Percentiles rank a stretch among this genome's conserved stretches.
These are phyloP conservation scores for Annulohypoxylon maeteangense DNA, from an alignment of 495 filamentous ascomycete genomes.

Conservation along the genomic window DNA sequence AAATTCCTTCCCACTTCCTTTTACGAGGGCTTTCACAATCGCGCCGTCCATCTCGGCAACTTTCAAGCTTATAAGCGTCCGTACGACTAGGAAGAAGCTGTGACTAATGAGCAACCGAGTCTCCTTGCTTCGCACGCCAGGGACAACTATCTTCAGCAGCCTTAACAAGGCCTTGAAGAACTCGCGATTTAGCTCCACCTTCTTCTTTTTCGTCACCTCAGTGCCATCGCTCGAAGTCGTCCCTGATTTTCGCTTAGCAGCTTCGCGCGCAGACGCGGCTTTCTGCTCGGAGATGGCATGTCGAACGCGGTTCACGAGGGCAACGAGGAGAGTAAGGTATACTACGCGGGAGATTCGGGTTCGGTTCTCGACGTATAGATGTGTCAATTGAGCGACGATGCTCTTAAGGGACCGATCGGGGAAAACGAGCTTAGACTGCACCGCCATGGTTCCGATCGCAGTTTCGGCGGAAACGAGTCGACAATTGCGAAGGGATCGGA, in stretches of 20 bases:
- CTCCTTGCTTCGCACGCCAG: constrained; percentile 90
- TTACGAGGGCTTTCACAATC: constrained; percentile 88
- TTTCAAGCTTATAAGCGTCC: constrained; percentile 92
- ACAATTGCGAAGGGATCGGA: neutral
- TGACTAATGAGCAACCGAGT: constrained; percentile 85
- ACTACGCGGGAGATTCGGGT: constrained; percentile 89
- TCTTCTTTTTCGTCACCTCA: constrained; percentile 70
- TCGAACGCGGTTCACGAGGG: constrained; percentile 88
- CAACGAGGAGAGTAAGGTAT: constrained; percentile 90
- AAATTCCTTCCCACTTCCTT: constrained; percentile 92
- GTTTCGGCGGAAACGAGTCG: constrained; percentile 1
- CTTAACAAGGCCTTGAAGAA: constrained; percentile 89
- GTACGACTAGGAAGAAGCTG: constrained; percentile 79
- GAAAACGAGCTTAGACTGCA: constrained; percentile 78
- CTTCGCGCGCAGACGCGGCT: constrained; percentile 79
- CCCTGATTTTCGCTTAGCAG: constrained; percentile 67
- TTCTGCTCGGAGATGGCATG: constrained; percentile 94
- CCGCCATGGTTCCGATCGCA: constrained; percentile 68
- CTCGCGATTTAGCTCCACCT: constrained; percentile 92
- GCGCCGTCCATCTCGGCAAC: constrained; percentile 95
- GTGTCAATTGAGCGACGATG: constrained; percentile 76
- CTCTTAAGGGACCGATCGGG: constrained; percentile 76
- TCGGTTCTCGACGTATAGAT: constrained; percentile 84
- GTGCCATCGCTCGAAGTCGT: constrained; percentile 60
- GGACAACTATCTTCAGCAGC: constrained; percentile 86